Conservation (phyloP, 179 eudicot species). For the Dionaea muscipula region DNA sequence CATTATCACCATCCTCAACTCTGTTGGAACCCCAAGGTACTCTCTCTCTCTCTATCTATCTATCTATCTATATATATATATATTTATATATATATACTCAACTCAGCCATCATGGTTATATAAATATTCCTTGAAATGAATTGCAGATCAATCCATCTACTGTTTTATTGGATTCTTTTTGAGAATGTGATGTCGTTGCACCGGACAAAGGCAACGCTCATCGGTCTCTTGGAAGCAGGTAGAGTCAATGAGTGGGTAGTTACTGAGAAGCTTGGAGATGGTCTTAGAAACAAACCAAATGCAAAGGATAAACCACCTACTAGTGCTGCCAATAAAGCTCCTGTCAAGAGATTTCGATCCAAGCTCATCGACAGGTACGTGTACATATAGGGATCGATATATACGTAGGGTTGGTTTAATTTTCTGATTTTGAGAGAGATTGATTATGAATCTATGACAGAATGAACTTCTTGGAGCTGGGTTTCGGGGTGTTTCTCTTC, state of each 20-base stretch:
- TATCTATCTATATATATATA: background rate
- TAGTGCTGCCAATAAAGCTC: slow-evolving; percentile 18
- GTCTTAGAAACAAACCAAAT: slow-evolving; percentile 42
- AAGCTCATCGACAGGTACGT: slow-evolving; percentile 56
- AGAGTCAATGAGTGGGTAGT: slow-evolving; percentile 93
- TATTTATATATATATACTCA: too few relatives aligned
- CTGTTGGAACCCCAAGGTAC: slow-evolving; percentile 57
- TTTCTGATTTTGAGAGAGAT: too few relatives aligned
- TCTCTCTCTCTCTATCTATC: background rate
- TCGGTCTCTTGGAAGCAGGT: slow-evolving; percentile 65
- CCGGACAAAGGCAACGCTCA: slow-evolving; percentile 45
- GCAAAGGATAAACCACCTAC: slow-evolving; percentile 17
- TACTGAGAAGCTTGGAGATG: slow-evolving; percentile 84
- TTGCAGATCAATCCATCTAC: slow-evolving; percentile 33
- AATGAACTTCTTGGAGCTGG: slow-evolving; percentile 53
- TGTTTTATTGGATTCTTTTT: slow-evolving; percentile 39
- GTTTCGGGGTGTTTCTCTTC: slow-evolving; percentile 63
- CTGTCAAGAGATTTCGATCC: slow-evolving; percentile 28
- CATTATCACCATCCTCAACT: slow-evolving; percentile 43
- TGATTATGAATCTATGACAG: slow-evolving; percentile 20
- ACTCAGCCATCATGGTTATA: too few relatives aligned
- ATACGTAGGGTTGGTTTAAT: too few relatives aligned
- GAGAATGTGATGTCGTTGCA: slow-evolving; percentile 50
- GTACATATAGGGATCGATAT: background rate
- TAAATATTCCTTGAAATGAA: background rate